These are phyloP conservation scores for Erigeron canadensis DNA, from an alignment of 129 eudicot genomes.

Conservation along the genomic window DNA sequence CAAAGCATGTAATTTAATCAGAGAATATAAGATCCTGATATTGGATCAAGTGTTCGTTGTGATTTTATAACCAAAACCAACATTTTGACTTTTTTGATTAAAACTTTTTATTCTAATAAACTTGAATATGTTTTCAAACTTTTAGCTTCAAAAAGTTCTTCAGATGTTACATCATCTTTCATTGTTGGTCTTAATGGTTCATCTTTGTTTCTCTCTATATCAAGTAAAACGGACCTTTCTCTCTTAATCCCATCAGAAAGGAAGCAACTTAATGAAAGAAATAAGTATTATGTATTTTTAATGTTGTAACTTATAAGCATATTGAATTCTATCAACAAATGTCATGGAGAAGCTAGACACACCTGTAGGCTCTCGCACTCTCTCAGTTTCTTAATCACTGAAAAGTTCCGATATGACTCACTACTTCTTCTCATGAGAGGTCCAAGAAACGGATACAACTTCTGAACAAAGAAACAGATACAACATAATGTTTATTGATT, in stretches of 20 bases:
- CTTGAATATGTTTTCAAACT: too few relatives aligned
- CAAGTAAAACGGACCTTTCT: background rate
- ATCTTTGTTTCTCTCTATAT: background rate
- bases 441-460: conserved; percentile 89
- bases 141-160: too few relatives aligned
- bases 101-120: background rate
- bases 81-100: background rate
- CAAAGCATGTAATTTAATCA: background rate
- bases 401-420: conserved; percentile 73
- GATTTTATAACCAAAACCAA: background rate
- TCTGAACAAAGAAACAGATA: conserved; percentile 47
- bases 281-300: background rate
- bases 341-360: conserved; percentile 24
- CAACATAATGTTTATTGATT: background rate
- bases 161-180: too few relatives aligned
- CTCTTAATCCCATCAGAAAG: background rate
- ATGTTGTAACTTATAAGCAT: background rate
- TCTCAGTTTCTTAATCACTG: conserved; percentile 81
- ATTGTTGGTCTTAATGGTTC: background rate
- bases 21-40: background rate
- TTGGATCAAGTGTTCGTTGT: background rate
- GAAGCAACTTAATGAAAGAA: background rate
- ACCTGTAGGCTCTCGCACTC: conserved; percentile 93
- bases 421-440: conserved; percentile 85
- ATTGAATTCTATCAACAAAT: background rate